A percentile compares a stretch with the other conserved stretches of the same genome.
These are phyloP conservation scores for Nemania sp. DNA, from an alignment of 2,329 filamentous ascomycete species.

Conservation along the genomic window DNA sequence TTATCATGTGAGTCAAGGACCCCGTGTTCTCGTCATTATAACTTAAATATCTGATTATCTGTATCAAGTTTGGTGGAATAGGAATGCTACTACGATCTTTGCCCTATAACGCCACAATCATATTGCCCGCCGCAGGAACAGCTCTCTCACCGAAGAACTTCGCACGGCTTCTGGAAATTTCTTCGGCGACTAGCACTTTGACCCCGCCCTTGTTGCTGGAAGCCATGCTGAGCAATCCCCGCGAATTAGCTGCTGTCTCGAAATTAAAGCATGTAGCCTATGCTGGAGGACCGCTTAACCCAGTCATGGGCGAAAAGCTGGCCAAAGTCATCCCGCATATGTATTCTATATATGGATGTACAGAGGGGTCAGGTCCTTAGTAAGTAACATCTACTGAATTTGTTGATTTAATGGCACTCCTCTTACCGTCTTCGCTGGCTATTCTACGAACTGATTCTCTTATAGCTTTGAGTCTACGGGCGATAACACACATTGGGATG, in stretches of 20 bases:
- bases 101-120: conserved; percentile 27
- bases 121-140: conserved; percentile 42
- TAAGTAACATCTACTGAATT: conserved; percentile 16
- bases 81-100: conserved; percentile 27
- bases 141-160: conserved; percentile 42
- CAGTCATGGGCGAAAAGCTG: conserved; percentile 38
- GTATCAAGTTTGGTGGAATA: conserved; percentile 36
- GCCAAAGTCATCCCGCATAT: conserved; percentile 41
- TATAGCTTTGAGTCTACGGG: conserved; percentile 40
- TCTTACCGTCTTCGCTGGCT: neutral
- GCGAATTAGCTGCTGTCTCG: conserved; percentile 37
- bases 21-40: neutral
- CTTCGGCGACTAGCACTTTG: conserved; percentile 29
- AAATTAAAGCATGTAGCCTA: conserved; percentile 44
- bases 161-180: conserved; percentile 39
- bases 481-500: conserved; percentile 44
- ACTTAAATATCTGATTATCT: conserved; percentile 14
- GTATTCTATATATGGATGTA: conserved; percentile 43
- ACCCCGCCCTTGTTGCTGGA: conserved; percentile 44
- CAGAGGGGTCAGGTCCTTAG: conserved; percentile 41
- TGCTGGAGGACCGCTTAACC: conserved; percentile 45
- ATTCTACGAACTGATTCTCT: neutral
- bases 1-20: conserved; percentile 33
- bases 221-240: conserved; percentile 41
- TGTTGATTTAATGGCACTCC: too few relatives aligned